phyloP scores from a whole-genome alignment of 225 moss, liverwort and hornwort genomes.

The Climacium dendroides region DNA sequence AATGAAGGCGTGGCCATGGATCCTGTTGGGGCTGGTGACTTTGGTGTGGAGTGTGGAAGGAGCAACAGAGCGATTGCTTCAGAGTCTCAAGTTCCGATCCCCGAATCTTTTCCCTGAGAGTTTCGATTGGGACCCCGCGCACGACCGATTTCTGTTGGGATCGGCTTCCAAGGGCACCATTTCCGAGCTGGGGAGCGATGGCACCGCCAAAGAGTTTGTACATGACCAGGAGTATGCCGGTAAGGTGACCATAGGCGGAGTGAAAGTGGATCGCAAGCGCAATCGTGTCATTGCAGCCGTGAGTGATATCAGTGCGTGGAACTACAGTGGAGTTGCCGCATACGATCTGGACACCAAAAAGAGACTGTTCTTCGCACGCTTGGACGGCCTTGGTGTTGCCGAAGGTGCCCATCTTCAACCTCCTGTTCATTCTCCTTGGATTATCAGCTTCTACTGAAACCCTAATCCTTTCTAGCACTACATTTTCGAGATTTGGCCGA shows the following conservation, averaged over 20 bases:
- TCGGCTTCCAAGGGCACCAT: background rate
- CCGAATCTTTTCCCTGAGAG: background rate
- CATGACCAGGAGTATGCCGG: background rate
- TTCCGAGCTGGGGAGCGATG: background rate
- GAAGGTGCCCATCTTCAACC: background rate
- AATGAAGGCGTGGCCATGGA: background rate
- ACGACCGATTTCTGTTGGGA: background rate
- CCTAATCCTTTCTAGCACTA: background rate
- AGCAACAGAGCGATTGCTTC: background rate
- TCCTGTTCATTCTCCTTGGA: background rate
- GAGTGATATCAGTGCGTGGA: background rate
- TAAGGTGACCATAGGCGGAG: background rate
- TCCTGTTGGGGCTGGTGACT: background rate
- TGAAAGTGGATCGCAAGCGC: background rate
- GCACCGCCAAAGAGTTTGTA: background rate
- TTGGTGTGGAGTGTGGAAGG: background rate
- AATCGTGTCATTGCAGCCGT: background rate
- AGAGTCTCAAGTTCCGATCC: background rate
- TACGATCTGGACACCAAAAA: background rate
- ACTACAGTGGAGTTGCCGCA: background rate
- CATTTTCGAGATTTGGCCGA: no score
- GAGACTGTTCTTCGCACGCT: background rate
- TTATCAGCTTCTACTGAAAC: background rate
- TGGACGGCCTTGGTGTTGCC: background rate
- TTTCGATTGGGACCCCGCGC: background rate